Base-by-base conservation (phyloP, 345 rosid species). In the Eucalyptus urophylla region DNA sequence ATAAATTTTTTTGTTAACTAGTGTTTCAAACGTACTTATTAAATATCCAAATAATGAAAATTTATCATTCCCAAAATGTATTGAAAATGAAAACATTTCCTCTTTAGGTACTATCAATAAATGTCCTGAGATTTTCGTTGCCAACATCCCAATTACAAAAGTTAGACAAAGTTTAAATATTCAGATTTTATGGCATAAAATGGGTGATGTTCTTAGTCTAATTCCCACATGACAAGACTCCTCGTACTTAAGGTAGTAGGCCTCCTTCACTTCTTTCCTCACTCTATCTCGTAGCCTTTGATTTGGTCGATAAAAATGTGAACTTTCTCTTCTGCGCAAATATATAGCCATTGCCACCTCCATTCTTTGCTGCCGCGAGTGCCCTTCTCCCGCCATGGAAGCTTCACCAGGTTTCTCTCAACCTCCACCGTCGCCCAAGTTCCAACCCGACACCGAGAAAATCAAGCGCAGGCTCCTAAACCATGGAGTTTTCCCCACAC, bases 401-500 rank as follows among this genome's bases (percentile, higher is more conserved):
- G 93, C 96, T 58, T 90, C 95, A 69, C 89, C 91, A 45, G 94
- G 92, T 80, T 90, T 90, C 65, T 87, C 56, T 90, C 89, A 86
- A 50, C 92, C 44, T 90, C 91, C 8, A 21, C 88, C 87, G 27
- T 53, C 56, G 86, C 92, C 89, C 89, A 89, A 56, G 86, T 95
- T 95, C 90, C 95, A 95, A 89, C 97, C 97, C 45, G 90, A 94
- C 86, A 90, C 87, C 89, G 96, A 95, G 80, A 93, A 92, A 88
- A 95, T 97, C 86, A 94, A 94, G 80, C 94, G 88, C 17, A 93
- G 90, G 56, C 94, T 97, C 51, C 92, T 95, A 43, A 89, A 93
- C 50, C 54, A 93, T 72, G 98, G 95, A 72, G 95, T 96, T 56
- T 88, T 92, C 56, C 97, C 98, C 14, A 95, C 96, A 4, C 98